Percentiles rank a stretch among this genome's conserved stretches.
Conservation (phyloP, 1,139 yeast genomes). For the Suhomyces yuchorum region DNA sequence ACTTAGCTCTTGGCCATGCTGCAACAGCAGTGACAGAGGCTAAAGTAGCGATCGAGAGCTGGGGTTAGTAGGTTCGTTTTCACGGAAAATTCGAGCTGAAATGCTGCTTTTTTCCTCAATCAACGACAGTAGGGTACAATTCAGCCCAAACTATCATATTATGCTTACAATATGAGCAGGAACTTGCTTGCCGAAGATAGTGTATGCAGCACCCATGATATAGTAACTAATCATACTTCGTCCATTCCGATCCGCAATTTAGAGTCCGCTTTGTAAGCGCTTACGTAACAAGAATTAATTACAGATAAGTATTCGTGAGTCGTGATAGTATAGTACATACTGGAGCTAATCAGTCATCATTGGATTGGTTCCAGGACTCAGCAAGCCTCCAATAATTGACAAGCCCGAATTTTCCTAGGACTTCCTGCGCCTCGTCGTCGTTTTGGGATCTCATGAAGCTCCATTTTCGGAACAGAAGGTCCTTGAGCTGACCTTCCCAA, state of each 20-base stretch:
- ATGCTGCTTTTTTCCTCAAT: neutral
- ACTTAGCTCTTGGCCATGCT: conserved; percentile 42
- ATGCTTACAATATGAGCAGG: conserved; percentile 63
- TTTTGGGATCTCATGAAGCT: conserved; percentile 49
- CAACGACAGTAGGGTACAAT: neutral
- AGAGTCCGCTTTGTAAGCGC: neutral
- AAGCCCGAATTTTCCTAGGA: conserved; percentile 51
- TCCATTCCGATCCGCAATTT: conserved; percentile 2
- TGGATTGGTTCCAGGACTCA: neutral
- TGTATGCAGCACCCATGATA: conserved; percentile 62
- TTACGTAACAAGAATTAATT: neutral
- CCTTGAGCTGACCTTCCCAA: conserved; percentile 77
- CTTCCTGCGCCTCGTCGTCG: conserved; percentile 57
- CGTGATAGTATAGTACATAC: neutral
- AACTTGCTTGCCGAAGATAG: conserved; percentile 63
- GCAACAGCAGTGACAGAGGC: conserved; percentile 49
- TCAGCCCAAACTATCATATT: neutral
- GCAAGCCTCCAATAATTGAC: conserved; percentile 67
- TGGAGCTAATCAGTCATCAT: neutral
- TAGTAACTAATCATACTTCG: neutral
- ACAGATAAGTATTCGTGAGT: neutral
- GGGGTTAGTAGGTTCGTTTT: conserved; percentile 14
- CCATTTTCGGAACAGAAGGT: conserved; percentile 63
- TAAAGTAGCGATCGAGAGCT: conserved; percentile 50
- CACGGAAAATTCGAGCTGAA: neutral